These are phyloP conservation scores for Fragaria iinumae DNA, from an alignment of 306 rosid genomes.

Conservation along the genomic window DNA sequence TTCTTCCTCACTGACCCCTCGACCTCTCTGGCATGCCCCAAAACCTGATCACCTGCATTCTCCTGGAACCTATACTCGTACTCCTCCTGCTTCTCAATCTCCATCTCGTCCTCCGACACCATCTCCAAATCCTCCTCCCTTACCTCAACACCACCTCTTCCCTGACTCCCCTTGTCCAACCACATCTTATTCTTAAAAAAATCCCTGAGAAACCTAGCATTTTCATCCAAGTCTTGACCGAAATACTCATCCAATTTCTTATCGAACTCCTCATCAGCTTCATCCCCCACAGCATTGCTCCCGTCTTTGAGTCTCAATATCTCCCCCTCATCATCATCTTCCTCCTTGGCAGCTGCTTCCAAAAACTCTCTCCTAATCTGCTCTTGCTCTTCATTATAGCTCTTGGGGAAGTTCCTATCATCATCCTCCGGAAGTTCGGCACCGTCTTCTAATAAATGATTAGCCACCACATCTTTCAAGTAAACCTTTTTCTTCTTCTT, in stretches of 20 bases:
- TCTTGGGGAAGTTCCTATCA: slow-evolving; percentile 27
- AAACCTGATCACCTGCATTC: slow-evolving; percentile 65
- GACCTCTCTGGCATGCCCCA: slow-evolving; percentile 67
- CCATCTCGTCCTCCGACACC: slow-evolving; percentile 68
- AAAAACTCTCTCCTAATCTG: slow-evolving; percentile 54
- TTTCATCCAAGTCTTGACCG: slow-evolving; percentile 48
- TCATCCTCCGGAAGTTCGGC: slow-evolving; percentile 43
- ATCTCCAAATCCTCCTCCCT: slow-evolving; percentile 57
- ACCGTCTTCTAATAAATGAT: slow-evolving; percentile 69
- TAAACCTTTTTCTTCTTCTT: slow-evolving; percentile 44
- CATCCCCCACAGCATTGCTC: slow-evolving; percentile 3
- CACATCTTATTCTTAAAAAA: slow-evolving; percentile 68
- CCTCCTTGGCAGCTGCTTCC: slow-evolving; percentile 46
- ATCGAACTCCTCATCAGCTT: slow-evolving; percentile 46
- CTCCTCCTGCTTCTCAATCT: slow-evolving; percentile 75
- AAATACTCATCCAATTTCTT: slow-evolving; percentile 68
- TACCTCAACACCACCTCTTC: slow-evolving; percentile 19
- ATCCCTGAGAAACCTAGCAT: slow-evolving; percentile 49
- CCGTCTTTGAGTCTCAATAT: slow-evolving; percentile 42
- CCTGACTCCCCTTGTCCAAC: slow-evolving; percentile 37
- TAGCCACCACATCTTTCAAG: slow-evolving; percentile 73
- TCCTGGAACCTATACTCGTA: slow-evolving; percentile 80
- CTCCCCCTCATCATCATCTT: slow-evolving; percentile 50
- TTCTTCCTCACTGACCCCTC: slow-evolving; percentile 89
- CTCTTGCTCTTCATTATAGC: slow-evolving; percentile 67